Evolutionary conservation across 305 asterid genomes (phyloP), one percentile per base, ranked within the genome.

Genomic region (Nicotiana rustica): DNA sequence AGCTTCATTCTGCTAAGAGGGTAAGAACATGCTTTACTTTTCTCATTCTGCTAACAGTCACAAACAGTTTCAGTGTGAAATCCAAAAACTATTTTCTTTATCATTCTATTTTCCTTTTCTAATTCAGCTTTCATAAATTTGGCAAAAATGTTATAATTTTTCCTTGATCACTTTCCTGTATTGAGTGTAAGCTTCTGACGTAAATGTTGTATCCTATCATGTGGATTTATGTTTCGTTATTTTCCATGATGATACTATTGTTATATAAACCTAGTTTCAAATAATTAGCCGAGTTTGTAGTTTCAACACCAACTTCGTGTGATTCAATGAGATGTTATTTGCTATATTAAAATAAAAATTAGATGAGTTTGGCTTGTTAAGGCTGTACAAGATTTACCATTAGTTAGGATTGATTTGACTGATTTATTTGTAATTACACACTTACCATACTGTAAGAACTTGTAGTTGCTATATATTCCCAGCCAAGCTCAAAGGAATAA

Each of bases 1-100:
- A 86, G 86, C 85, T 92, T 81, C 88, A 87, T 79, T 84, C 84
- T 61, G 86, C 88, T 10, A 93, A 90, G 88, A 91, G 83, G 96
- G 98, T 93, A 70, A 84, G 86, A 79, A 52, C 60, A 59, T 35
- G 10, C 5, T 66, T 67, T n/a, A 13, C 66, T 57, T 73, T 71
- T 79, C 80, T 67, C 35, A 33, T 33, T 33, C 35, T 33, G 60
- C 82, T 36, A 2, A 61, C 82, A 64, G 60, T 47, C 80, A 62
- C 44, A 62, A 70, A 33, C 10, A 14, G 64, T 17, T 17, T 57
- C 62, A 57, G 21, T 13, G 59, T 57, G 62, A 57, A 57, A 31
- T n/a, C 21, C 25, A 17, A 57, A 57, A 57, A 17, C n/a, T 17
- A 57, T 15, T 57, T 57, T n/a, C n/a, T n/a, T 17, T 57, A 9